phyloP scores from a whole-genome alignment of 148 eudicot species.

The Rhododendron henanense region DNA sequence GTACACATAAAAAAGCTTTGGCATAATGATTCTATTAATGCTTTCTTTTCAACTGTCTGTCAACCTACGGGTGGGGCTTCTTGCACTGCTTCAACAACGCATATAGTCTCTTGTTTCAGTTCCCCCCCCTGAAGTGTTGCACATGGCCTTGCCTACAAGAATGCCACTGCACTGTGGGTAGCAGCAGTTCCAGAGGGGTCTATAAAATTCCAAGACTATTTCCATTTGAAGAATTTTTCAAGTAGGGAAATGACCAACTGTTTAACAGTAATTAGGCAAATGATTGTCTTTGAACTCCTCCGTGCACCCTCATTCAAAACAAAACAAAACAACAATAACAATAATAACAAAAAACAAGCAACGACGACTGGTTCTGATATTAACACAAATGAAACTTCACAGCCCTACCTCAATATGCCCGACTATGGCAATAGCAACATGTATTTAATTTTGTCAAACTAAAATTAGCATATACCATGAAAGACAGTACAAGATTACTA shows the following conservation, averaged over 20 bases:
- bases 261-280: not conserved
- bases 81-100: not conserved
- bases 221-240: not conserved
- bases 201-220: not conserved
- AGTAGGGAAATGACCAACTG: not conserved
- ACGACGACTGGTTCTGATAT: not conserved
- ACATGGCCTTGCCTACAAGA: not conserved
- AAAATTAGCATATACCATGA: not conserved
- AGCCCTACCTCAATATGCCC: not conserved
- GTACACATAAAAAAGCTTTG: not conserved
- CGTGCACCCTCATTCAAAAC: not conserved
- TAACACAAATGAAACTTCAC: not conserved
- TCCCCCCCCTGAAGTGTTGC: not conserved
- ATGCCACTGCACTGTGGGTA: too few relatives aligned
- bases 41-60: not conserved
- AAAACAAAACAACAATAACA: not conserved
- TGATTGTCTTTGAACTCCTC: not conserved
- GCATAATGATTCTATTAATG: not conserved
- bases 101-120: not conserved
- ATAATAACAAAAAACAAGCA: not conserved
- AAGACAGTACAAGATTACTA: not conserved
- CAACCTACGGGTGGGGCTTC: not conserved
- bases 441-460: not conserved
- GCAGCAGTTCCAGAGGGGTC: too few relatives aligned
- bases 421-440: not conserved